These are phyloP conservation scores for Orbilia ellipsospora DNA, from an alignment of 2,329 filamentous ascomycete genomes.

Conservation along the genomic window DNA sequence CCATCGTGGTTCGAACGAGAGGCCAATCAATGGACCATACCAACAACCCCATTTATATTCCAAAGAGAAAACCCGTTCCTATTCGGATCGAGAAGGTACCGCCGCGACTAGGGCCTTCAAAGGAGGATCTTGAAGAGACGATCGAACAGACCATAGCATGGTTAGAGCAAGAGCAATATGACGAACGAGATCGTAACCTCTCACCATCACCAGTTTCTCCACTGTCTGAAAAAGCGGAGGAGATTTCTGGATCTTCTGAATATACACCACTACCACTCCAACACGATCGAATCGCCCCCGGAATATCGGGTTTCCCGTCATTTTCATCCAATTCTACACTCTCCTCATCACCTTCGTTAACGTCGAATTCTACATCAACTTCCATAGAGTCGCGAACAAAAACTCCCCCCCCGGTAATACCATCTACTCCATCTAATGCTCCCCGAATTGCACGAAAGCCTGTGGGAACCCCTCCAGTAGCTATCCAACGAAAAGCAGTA, in stretches of 20 bases:
- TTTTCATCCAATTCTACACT: constrained; percentile 49
- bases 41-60: constrained; percentile 34
- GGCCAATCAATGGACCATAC: constrained; percentile 53
- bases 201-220: constrained; percentile 47
- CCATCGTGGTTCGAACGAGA: constrained; percentile 41
- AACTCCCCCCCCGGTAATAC: constrained; percentile 32
- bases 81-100: constrained; percentile 23
- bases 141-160: constrained; percentile 52
- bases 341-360: constrained; percentile 46
- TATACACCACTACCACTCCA: constrained; percentile 47
- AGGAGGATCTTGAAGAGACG: constrained; percentile 44
- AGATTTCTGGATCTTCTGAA: constrained; percentile 30
- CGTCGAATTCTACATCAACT: constrained; percentile 50
- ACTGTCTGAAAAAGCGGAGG: constrained; percentile 46
- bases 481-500: constrained; percentile 45
- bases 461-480: constrained; percentile 20
- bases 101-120: constrained; percentile 5
- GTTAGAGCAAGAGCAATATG: constrained; percentile 46
- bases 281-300: constrained; percentile 27
- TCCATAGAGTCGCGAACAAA: constrained; percentile 51
- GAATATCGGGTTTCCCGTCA: constrained; percentile 48
- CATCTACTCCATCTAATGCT: constrained; percentile 27
- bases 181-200: constrained; percentile 14
- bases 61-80: constrained; percentile 49
- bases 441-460: constrained; percentile 42